Evolutionary conservation across 73 alveolate genomes (phyloP).

Genomic region (Breviolum minutum): DNA sequence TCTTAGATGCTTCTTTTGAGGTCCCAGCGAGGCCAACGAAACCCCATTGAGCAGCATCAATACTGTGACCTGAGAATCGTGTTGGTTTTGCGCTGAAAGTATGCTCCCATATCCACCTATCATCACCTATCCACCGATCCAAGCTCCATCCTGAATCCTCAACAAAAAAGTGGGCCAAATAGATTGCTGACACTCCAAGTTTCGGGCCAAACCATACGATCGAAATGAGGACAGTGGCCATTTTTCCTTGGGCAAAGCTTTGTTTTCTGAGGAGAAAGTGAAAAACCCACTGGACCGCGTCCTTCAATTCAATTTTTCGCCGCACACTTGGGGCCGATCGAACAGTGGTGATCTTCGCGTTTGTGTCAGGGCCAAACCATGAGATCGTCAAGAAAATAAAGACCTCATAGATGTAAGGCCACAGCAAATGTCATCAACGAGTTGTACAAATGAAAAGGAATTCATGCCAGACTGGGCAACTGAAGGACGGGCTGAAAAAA

Average conservation of each 20-base stretch:
- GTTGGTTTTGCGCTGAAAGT: neutral
- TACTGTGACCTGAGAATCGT: constrained; percentile 45
- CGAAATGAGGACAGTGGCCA: constrained; percentile 91
- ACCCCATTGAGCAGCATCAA: constrained; percentile 58
- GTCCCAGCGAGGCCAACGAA: constrained; percentile 54
- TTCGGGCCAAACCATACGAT: constrained; percentile 78
- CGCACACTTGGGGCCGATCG: neutral
- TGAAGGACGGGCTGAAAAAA: neutral
- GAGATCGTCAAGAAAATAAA: constrained; percentile 86
- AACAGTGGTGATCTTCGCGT: constrained; percentile 88
- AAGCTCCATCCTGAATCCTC: neutral
- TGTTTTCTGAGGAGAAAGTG: neutral
- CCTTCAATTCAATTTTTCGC: too few species aligned
- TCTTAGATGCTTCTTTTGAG: neutral
- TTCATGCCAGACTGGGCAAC: too few species aligned
- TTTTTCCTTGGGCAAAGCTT: constrained; percentile 19
- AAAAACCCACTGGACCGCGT: too few species aligned
- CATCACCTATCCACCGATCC: neutral
- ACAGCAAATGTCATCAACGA: too few species aligned
- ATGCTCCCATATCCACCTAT: neutral
- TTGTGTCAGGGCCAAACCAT: constrained; percentile 93
- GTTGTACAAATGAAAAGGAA: too few species aligned
- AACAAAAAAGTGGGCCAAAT: neutral
- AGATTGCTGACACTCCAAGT: neutral
- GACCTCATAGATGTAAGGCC: neutral